Conservation (phyloP, 441 rosid species). For the Adansonia madagascariensis region DNA sequence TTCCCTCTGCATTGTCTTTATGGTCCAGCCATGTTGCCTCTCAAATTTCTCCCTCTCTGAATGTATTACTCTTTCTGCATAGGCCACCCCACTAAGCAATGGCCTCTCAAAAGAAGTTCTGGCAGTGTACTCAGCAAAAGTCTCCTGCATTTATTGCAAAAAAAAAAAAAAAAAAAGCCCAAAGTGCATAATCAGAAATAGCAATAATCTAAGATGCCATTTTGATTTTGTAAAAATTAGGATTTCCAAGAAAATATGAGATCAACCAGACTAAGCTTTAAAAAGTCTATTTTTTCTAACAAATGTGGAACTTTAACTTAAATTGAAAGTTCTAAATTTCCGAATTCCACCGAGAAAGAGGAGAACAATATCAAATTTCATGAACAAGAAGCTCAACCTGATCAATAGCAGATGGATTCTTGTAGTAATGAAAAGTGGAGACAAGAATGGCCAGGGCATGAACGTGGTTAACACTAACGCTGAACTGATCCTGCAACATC, state of each 20-base stretch:
- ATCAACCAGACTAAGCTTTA: constrained; percentile 14
- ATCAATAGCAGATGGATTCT: constrained; percentile 93
- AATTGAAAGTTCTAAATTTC: background rate
- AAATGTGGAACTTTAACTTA: background rate
- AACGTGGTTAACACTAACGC: constrained; percentile 94
- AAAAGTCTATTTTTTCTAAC: background rate
- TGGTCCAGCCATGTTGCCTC: constrained; percentile 77
- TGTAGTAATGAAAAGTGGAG: constrained; percentile 89
- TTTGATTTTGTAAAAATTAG: background rate
- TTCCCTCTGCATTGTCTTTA: constrained; percentile 83
- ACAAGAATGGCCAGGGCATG: constrained; percentile 96
- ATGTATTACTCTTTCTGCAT: constrained; percentile 73
- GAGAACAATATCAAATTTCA: constrained; percentile 2
- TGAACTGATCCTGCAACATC: constrained; percentile 94
- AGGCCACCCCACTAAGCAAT: constrained; percentile 86
- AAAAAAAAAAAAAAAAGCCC: background rate
- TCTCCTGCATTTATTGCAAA: constrained; percentile 57
- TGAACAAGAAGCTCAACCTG: constrained; percentile 57
- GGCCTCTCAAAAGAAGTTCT: constrained; percentile 96
- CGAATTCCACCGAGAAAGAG: background rate
- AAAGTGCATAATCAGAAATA: background rate
- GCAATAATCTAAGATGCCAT: constrained; percentile 5
- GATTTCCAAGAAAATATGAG: background rate
- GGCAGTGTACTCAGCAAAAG: constrained; percentile 93
- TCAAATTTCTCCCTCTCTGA: constrained; percentile 80